Base-by-base conservation (phyloP, 495 filamentous ascomycete genomes). In the Penicillium daleae region DNA sequence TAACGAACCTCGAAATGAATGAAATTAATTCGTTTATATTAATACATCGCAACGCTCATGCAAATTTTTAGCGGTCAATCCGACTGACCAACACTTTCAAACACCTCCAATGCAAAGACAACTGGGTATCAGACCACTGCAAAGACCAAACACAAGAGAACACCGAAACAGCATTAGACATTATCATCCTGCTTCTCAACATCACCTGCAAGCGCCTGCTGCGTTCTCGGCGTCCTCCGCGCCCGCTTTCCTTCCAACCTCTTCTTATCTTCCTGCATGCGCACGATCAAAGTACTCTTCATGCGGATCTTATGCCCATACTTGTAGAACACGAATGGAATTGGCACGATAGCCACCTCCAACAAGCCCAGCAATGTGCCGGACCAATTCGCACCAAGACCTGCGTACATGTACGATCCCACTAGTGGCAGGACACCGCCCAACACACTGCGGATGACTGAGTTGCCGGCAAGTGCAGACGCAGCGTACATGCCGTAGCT, bases 401-500 rank as follows among this genome's bases (percentile, higher is more conserved):
- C 72, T 1, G 62, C 64, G 66, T 93, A 96, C 87, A 96, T 88
- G 15, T 80, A 77, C 0, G 88, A 83, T 0, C 89, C 92, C 15
- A 89, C 89, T 1, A 96, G 75, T 3, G 92, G 92, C 48, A 96
- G 76, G 0, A 85, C 83, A 9, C 86, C 92, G 32, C 92, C 92
- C 26, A 92, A 69, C 0, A 85, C 70, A 52, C 80, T 87, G n/a
- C 92, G 78, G 24, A 89, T 77, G 6, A 95, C 87, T 0, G 87
- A 82, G 63, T 94, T 93, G 0, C 90, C 90, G 0, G 91, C 92
- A 33, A 95, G 72, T 0, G 91, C 92, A 15, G 85, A 88, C 0
- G 92, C 92, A 0, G 90, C 85, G 67, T 88, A 94, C 53, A 92
- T 84, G 32, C 89, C 91, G 69, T 96, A 96, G 17, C 85, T 83